Evolutionary conservation across 73 alveolate species (phyloP).

Genomic region (Paramecium pentaurelia): DNA sequence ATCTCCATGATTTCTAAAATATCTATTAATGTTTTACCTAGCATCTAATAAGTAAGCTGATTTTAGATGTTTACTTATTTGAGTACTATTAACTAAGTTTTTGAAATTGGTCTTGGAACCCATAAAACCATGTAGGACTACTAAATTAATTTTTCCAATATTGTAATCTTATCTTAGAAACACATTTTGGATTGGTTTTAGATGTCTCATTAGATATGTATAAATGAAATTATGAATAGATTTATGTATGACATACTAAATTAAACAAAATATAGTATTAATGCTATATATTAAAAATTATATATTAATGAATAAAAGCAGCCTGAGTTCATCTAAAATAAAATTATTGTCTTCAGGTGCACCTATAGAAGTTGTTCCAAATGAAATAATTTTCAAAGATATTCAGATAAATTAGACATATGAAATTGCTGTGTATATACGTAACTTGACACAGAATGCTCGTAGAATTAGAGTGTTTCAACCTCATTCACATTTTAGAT

Average conservation of each 20-base stretch:
- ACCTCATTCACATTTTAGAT: constrained; percentile 89
- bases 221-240: not conserved
- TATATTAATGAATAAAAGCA: constrained; percentile 17
- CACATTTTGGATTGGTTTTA: not conserved
- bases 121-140: not conserved
- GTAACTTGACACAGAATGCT: constrained; percentile 88
- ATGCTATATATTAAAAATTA: not conserved
- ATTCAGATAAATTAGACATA: constrained; percentile 92
- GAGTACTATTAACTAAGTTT: not conserved
- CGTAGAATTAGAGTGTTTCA: constrained; percentile 87
- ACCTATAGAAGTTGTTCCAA: constrained; percentile 87
- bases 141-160: not conserved
- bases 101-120: not conserved
- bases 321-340: constrained; percentile 14
- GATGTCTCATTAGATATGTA: not conserved
- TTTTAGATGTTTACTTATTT: not conserved
- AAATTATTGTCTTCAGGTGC: constrained; percentile 56
- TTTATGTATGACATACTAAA: not conserved
- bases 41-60: not conserved
- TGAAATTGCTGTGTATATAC: constrained; percentile 92
- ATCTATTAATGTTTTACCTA: not conserved
- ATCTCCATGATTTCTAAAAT: not conserved
- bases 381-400: constrained; percentile 90
- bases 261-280: not conserved
- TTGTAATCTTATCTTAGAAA: not conserved